Percentiles rank a stretch among this genome's conserved stretches.
Conservation (phyloP, 1,284 basidiomycete species). For the Grifola frondosa region DNA sequence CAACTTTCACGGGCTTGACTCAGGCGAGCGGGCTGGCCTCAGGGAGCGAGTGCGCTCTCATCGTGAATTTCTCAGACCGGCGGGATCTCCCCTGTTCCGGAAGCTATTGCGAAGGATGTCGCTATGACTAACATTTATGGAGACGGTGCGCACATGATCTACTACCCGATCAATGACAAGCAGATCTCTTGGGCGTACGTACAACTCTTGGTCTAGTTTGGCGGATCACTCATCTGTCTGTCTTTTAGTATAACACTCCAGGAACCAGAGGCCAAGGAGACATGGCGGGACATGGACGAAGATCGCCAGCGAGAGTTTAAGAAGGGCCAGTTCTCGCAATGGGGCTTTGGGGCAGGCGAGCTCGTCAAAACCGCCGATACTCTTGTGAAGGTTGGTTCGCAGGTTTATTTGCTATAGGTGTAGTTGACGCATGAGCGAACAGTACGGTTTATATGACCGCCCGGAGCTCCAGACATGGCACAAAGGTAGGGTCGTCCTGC, state of each 20-base stretch:
- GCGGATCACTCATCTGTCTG: neutral
- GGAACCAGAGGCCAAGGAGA: conserved; percentile 42
- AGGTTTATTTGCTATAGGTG: neutral
- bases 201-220: neutral
- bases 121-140: conserved; percentile 38
- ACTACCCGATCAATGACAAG: conserved; percentile 36
- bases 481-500: conserved; percentile 33
- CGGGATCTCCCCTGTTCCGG: conserved; percentile 35
- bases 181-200: conserved; percentile 43
- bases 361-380: conserved; percentile 35
- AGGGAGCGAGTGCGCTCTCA: neutral
- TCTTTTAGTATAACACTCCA: conserved; percentile 34
- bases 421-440: neutral
- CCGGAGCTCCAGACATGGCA: conserved; percentile 45
- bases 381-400: conserved; percentile 39
- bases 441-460: conserved; percentile 50
- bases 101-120: conserved; percentile 9
- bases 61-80: conserved; percentile 30
- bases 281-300: conserved; percentile 40
- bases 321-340: conserved; percentile 30
- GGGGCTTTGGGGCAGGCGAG: conserved; percentile 38
- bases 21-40: conserved; percentile 32
- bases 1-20: conserved; percentile 40
- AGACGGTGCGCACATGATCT: conserved; percentile 38
- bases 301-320: conserved; percentile 33